phyloP scores from a whole-genome alignment of 179 eudicot genomes.

The Beta lomatogona region DNA sequence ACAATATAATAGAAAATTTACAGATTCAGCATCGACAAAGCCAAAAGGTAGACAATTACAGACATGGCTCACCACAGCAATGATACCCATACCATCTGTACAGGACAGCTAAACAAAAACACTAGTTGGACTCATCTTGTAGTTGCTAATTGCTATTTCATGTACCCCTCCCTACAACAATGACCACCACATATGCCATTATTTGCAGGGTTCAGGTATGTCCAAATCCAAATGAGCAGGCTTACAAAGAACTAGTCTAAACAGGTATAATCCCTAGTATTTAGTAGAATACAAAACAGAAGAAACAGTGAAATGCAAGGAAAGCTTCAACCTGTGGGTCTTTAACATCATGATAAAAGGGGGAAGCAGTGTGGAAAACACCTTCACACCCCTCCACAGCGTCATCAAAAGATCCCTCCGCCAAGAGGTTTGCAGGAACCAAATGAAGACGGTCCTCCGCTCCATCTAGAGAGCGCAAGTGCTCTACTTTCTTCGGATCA shows the following conservation, averaged over 20 bases:
- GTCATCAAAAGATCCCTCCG: conserved; percentile 42
- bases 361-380: conserved; percentile 50
- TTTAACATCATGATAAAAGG: conserved; percentile 33
- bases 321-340: conserved; percentile 40
- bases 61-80: background rate
- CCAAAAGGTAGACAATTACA: background rate
- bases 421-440: conserved; percentile 37
- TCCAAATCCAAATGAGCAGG: background rate
- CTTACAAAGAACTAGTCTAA: background rate
- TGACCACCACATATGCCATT: background rate
- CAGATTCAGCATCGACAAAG: background rate
- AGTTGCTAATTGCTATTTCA: background rate
- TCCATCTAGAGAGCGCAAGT: conserved; percentile 43
- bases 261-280: background rate
- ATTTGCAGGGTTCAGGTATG: background rate
- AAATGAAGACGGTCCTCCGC: conserved; percentile 45
- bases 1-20: background rate
- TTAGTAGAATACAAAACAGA: background rate
- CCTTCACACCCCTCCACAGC: conserved; percentile 44
- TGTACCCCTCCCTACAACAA: background rate
- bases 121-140: background rate
- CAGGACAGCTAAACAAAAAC: background rate
- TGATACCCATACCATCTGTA: background rate
- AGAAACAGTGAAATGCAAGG: background rate
- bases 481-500: conserved; percentile 42